Evolutionary conservation across 495 filamentous ascomycete species (phyloP).

Genomic region (Xylaria telfairii): DNA sequence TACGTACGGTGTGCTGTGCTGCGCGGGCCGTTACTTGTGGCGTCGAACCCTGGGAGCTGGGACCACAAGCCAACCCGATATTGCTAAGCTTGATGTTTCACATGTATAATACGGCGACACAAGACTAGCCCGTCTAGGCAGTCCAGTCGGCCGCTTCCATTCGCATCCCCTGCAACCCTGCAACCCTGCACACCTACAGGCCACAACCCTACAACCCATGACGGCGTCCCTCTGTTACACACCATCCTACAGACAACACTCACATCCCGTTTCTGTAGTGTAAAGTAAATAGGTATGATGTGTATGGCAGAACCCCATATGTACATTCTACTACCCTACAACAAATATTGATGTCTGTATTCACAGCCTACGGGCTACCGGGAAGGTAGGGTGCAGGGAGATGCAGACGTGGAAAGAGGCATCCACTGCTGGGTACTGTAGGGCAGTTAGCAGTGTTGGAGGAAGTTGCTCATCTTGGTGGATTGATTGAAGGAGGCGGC

Average conservation of each 20-base stretch:
- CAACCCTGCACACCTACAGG: too few species aligned
- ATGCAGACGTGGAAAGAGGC: not conserved
- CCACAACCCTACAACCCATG: not conserved
- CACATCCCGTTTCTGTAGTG: conserved; percentile 11
- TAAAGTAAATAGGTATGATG: too few species aligned
- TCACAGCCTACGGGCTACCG: not conserved
- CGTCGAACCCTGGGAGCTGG: conserved; percentile 16
- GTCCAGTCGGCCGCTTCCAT: not conserved
- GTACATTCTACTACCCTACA: not conserved
- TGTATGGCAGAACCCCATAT: not conserved
- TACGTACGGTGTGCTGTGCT: not conserved
- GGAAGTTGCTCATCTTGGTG: conserved; percentile 3
- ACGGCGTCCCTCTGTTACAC: conserved; percentile 14
- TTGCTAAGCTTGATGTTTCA: conserved; percentile 13
- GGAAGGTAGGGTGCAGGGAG: not conserved
- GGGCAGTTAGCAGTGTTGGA: not conserved
- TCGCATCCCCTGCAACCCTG: conserved; percentile 2
- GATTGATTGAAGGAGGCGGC: not conserved
- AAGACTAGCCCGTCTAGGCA: conserved; percentile 18
- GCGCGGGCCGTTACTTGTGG: conserved; percentile 15
- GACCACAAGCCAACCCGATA: conserved; percentile 6
- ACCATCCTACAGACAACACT: conserved; percentile 17
- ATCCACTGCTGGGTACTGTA: too few species aligned
- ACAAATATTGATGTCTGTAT: not conserved
- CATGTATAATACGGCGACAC: conserved; percentile 13